A percentile compares a stretch with the other conserved stretches of the same genome.
Evolutionary conservation across 2,329 filamentous ascomycete species (phyloP).

Genomic region (Talaromyces sp.): DNA sequence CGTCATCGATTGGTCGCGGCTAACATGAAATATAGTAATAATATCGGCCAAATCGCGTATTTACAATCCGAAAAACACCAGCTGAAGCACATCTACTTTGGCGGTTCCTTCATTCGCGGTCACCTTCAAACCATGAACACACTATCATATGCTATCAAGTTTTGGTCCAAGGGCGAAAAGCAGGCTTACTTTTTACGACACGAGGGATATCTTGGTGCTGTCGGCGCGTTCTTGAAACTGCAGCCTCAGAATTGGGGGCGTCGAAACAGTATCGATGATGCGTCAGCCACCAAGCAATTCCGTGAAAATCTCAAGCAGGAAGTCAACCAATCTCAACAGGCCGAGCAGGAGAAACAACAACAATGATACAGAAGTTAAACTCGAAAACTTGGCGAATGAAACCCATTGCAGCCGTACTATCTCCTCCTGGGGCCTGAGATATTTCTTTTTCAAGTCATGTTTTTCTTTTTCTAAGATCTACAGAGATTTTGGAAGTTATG

Average conservation of each 20-base stretch:
- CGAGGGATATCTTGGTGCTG: conserved; percentile 90
- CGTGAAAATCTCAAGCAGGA: conserved; percentile 10
- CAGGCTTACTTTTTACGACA: conserved; percentile 95
- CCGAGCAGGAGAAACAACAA: not conserved
- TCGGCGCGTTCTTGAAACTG: conserved; percentile 89
- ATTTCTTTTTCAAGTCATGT: not conserved
- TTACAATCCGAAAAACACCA: conserved; percentile 95
- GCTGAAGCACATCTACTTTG: conserved; percentile 92
- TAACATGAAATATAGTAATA: conserved; percentile 63
- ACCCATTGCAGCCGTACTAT: not conserved
- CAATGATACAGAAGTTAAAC: not conserved
- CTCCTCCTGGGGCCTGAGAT: not conserved
- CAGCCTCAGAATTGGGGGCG: conserved; percentile 91
- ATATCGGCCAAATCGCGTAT: conserved; percentile 96
- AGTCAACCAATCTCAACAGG: not conserved
- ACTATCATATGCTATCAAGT: conserved; percentile 91
- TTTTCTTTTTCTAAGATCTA: not conserved
- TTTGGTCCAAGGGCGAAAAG: conserved; percentile 92
- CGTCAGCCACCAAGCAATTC: conserved; percentile 25
- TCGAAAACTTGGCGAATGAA: not conserved
- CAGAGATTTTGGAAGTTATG: not conserved
- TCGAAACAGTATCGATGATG: conserved; percentile 69
- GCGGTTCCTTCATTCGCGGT: conserved; percentile 92
- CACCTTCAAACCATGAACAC: conserved; percentile 98
- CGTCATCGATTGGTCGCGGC: not conserved